Base-by-base conservation (phyloP, 768 basidiomycete genomes). In the Kwoniella europaea region DNA sequence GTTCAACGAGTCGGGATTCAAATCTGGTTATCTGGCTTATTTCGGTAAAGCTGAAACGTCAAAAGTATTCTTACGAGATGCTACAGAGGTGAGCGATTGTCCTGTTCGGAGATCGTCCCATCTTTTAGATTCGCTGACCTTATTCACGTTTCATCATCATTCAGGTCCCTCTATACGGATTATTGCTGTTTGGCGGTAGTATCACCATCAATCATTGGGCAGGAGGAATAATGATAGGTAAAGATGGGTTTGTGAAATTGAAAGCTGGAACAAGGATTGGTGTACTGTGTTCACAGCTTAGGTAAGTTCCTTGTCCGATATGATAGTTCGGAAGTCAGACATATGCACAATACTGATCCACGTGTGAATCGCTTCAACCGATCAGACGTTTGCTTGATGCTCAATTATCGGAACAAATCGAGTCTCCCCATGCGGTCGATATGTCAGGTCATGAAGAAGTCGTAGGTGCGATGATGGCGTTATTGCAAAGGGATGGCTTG, bases 241-340 rank as follows among this genome's bases (percentile, higher is more conserved):
- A 87, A 56, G 87, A 88, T 24, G 85, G 85, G 10, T 68, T 73
- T 42, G 84, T 97, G 68, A 90, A 88, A 76, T 81, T 96, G 71
- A 88, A 87, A 66, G 92, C 93, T 0, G 92, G 90, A 88, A 91
- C 94, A n/a, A 88, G 93, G 10, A 95, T 96, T 60, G 94, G 93
- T 1, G 89, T 94, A 12, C 87, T 97, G 35, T 91, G 93, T 53
- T 94, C 94, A 77, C 92, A 94, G 74, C 84, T 94, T 12, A 87
- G 92, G 92, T 91, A 79, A 44, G 79, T 76, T 41, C 43, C 81
- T 20, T 63, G 9, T 59, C 55, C 35, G 63, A 82, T 24, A 46
- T 44, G 20, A 13, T 50, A 29, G 1, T 12, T 42, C 2, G 2
- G 1, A 41, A 2, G 57, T 24, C 57, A 27, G 13, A 10, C 46